Base-by-base conservation (phyloP, 805 yeast species). In the Nakazawaea laoshanensis region DNA sequence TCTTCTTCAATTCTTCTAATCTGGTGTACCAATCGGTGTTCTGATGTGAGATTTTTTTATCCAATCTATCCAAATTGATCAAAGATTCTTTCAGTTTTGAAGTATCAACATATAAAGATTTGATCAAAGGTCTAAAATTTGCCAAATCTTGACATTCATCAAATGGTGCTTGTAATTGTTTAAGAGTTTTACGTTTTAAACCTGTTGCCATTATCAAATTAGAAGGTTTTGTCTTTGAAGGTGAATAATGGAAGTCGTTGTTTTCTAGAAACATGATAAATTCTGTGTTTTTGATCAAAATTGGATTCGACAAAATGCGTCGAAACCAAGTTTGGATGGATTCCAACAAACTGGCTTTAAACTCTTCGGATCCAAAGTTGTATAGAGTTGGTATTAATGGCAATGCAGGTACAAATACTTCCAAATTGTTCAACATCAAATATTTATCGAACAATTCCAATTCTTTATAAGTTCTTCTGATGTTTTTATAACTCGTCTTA, bases 91-190 rank as follows among this genome's bases (percentile, higher is more conserved):
- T 53, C 19, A 88, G 55, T 46, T 70, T 77, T 38, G 67, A 74
- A 2, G 79, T 59, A 16, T 57, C 57, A 33, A 76, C 63, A 52
- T 85, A 84, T 10, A 84, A 65, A 7, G 78, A 67, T 56, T 92
- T 92, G 24, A 88, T 79, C 52, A 80, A 50, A 1, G 98, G 98
- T 41, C 98, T 63, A 53, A 88, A 86, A 32, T 74, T 81, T 0
- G 92, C 87, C 40, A 92, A 65, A 40, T 80, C 92, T 17, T 70
- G 67, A 29, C 76, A 78, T 25, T 85, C 89, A 55, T 89, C 98
- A 47, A 79, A 85, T 1, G 98, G 98, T 2, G 94, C 84, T 26
- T 83, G 79, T 28, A 88, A 67, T 52, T 92, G 98, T 53, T 92
- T 92, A 48, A 92, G 66, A 2, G 97, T 87, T 53, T 83, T 84